Base-by-base conservation (phyloP, 2,329 filamentous ascomycete species). In the Cordyceps militaris region DNA sequence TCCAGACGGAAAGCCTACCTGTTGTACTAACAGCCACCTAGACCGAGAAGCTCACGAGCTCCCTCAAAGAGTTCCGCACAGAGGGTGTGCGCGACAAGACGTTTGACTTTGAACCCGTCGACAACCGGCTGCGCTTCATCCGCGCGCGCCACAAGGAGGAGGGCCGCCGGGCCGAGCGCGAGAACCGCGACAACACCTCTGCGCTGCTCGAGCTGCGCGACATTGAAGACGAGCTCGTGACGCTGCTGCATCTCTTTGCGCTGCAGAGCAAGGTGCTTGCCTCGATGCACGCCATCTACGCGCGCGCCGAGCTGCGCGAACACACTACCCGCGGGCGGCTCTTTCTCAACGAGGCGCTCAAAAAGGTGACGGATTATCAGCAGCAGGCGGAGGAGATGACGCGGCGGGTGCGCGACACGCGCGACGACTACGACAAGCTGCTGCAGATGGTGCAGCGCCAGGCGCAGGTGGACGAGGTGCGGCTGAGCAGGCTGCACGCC, bases 361-460 rank as follows among this genome's bases (percentile, higher is more conserved):
- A 70, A 26, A 74, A 77, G 38, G 67, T 86, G 1, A 75, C 75
- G 1, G 82, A 83, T 56, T 86, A 85, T 65, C 74, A 74, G 16
- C 74, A 75, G 21, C 77, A 80, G 58, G 73, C 80, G 0, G 69
- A 70, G 3, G 81, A 84, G 54, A 86, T 87, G 83, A 72, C 79
- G 7, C 72, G 76, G 36, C 74, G 82, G n/a, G 82, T 84, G 1
- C 76, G 79, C 13, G 72, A 73, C 3, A 84, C 83, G 2, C 75
- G 83, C 40, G 82, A 80, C 47, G 83, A 85, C 61, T 86, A 85
- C 61, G 82, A 85, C 63, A 85, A 85, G 61, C 75, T 87, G 5
- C 78, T 86, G 13, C 82, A 86, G 66, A 84, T 87, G 76, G 83
- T 84, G 42, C 83, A 86, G 65, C 81, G 84, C 16, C 83, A 86